A percentile compares a stretch with the other conserved stretches of the same genome.
Conservation (phyloP, 2,329 filamentous ascomycete species). For the Escovopsis sp. region DNA sequence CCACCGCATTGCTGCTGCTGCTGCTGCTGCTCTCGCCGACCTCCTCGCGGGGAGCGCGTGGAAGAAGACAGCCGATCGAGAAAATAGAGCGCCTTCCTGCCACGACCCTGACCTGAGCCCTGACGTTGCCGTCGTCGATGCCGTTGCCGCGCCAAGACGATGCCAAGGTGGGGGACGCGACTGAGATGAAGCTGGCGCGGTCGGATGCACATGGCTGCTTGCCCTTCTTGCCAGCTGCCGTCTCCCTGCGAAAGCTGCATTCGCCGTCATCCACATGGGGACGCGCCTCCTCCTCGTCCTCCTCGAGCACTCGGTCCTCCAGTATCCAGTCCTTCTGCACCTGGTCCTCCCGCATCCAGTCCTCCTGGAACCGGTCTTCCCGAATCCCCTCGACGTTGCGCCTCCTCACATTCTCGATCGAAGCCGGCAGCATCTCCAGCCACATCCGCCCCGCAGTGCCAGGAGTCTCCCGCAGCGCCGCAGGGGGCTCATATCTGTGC, state of each 20-base stretch:
- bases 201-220: slow-evolving; percentile 20
- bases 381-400: slow-evolving; percentile 20
- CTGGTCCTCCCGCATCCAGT: no score
- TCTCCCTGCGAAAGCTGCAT: slow-evolving; percentile 4
- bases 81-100: slow-evolving; percentile 16
- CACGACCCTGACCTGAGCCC: no score
- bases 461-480: slow-evolving; percentile 22
- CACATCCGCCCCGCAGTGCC: slow-evolving; percentile 26
- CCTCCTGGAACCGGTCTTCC: no score
- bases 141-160: no score
- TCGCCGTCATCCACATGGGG: slow-evolving; percentile 7
- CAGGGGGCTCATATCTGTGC: slow-evolving; percentile 31
- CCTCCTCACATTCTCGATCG: slow-evolving; percentile 28
- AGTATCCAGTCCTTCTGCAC: no score
- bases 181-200: background rate
- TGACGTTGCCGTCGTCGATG: no score
- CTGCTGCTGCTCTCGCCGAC: slow-evolving; percentile 26
- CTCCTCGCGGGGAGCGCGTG: slow-evolving; percentile 16
- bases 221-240: slow-evolving; percentile 12
- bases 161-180: no score
- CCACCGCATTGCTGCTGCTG: no score
- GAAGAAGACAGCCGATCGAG: slow-evolving; percentile 22
- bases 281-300: slow-evolving; percentile 11
- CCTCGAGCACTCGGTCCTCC: no score
- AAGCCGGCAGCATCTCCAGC: slow-evolving; percentile 24